phyloP scores from a whole-genome alignment of 1,284 basidiomycete genomes.

The Xerocomus cyaneibrunnescens region DNA sequence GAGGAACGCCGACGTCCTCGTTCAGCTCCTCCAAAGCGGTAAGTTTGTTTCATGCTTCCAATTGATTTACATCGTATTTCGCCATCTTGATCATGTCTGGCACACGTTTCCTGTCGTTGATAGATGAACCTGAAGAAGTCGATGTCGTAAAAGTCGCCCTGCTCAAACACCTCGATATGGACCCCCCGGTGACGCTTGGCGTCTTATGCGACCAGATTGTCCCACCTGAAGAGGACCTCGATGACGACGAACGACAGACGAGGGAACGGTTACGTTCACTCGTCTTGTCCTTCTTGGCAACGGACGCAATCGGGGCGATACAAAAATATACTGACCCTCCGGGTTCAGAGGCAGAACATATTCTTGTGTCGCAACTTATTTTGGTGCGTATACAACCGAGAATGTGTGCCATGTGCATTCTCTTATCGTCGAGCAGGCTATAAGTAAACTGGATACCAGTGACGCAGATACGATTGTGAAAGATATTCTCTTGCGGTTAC shows the following conservation, averaged over 20 bases:
- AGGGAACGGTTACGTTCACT: constrained; percentile 56
- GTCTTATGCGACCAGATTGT: constrained; percentile 69
- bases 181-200: constrained; percentile 56
- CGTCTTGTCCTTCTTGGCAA: constrained; percentile 58
- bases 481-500: constrained; percentile 51
- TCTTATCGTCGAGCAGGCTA: constrained; percentile 41
- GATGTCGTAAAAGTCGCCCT: constrained; percentile 59
- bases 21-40: constrained; percentile 75
- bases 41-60: constrained; percentile 30
- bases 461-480: constrained; percentile 52
- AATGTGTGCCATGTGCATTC: constrained; percentile 12
- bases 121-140: constrained; percentile 68
- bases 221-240: constrained; percentile 48
- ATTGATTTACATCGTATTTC: constrained; percentile 8
- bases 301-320: constrained; percentile 50
- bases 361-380: constrained; percentile 49
- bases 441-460: constrained; percentile 42
- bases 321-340: constrained; percentile 44
- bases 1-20: constrained; percentile 68
- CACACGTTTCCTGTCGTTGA: constrained; percentile 5
- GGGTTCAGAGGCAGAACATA: constrained; percentile 48
- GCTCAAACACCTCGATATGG: constrained; percentile 61
- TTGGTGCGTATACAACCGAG: constrained; percentile 38
- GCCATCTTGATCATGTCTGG: constrained; percentile 27
- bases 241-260: constrained; percentile 59